Evolutionary conservation across 202 grass and related monocot species (phyloP), one percentile per base, ranked within the genome.

Genomic region (Dendrocalamus latiflorus): DNA sequence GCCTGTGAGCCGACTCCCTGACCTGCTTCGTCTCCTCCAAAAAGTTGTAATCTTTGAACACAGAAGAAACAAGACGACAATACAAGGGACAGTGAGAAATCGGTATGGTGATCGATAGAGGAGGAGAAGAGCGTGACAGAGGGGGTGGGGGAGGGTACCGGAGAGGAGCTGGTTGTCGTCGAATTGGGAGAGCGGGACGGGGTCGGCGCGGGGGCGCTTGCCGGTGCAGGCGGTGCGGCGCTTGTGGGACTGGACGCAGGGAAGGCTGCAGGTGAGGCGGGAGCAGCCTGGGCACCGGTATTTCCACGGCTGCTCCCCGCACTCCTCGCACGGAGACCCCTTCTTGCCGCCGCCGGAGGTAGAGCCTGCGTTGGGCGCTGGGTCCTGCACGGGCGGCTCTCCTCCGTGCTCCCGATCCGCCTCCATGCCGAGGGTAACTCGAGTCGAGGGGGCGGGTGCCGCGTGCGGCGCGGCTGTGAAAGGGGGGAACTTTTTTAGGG

Each of bases 211-310:
- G 68, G 82, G 65, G 58, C 96, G 93, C 91, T 98, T 98, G 64
- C 96, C 96, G 20, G 87, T 87, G 88, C 95, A 98, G 24, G 80
- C 54, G 68, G 85, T 82, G 54, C 89, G 89, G 25, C 77, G 74
- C 87, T 95, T 98, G 87, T 98, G 95, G 11, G 91, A 87, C 65
- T 90, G 86, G 44, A 98, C 93, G 80, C 95, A 98, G 80, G 91
- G 93, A 47, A 98, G 89, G 85, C 93, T 95, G 84, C 95, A 98
- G 43, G 95, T 88, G 58, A 93, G 72, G 82, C 85, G 75, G 16
- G 65, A 87, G 83, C 93, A 98, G 13, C 93, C 91, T 0, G 95
- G 95, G 80, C 93, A 98, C 37, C 95, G 83, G 85, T 98, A 98
- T 85, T 98, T 98, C 95, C 93, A 98, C 20, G 91, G 81, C 77